A percentile compares a stretch with the other conserved stretches of the same genome.
Conservation (phyloP, 2,329 filamentous ascomycete genomes). For the Sordariomycetes sp. region DNA sequence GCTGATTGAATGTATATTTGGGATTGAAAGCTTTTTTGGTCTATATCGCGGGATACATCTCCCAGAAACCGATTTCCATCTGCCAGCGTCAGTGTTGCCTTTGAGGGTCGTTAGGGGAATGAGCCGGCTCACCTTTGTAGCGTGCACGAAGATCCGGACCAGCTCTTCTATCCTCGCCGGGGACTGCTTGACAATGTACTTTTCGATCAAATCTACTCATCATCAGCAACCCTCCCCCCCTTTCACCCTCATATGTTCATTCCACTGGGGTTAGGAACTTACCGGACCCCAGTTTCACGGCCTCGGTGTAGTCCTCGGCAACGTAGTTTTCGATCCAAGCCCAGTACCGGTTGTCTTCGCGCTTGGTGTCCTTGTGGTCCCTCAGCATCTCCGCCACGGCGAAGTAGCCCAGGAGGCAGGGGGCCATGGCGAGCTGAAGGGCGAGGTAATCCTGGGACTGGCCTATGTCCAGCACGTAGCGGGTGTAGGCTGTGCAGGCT, state of each 20-base stretch:
- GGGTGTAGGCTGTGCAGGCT: conserved; percentile 75
- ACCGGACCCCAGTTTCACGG: conserved; percentile 64
- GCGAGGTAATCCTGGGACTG: conserved; percentile 82
- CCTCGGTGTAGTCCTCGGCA: conserved; percentile 66
- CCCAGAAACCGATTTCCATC: conserved; percentile 48
- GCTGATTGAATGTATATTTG: neutral
- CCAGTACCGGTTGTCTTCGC: conserved; percentile 68
- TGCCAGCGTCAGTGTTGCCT: conserved; percentile 9
- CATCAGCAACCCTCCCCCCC: too few relatives aligned
- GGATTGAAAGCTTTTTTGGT: neutral
- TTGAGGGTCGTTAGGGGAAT: conserved; percentile 2
- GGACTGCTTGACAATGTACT: conserved; percentile 63
- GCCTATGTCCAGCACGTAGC: conserved; percentile 83
- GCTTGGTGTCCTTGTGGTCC: conserved; percentile 49
- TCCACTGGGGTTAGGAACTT: conserved; percentile 19
- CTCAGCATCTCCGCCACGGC: conserved; percentile 66
- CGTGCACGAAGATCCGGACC: conserved; percentile 74
- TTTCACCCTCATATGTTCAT: neutral
- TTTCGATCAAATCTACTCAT: conserved; percentile 60
- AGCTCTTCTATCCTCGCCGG: conserved; percentile 71
- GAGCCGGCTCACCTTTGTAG: conserved; percentile 57
- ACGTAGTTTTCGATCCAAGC: conserved; percentile 88
- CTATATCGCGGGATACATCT: conserved; percentile 36
- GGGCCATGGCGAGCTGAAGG: conserved; percentile 74
- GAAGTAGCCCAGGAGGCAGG: conserved; percentile 85